Percentiles rank a stretch among this genome's conserved stretches.
Evolutionary conservation across 495 filamentous ascomycete genomes (phyloP).

Genomic region (Lepidopterella palustris): DNA sequence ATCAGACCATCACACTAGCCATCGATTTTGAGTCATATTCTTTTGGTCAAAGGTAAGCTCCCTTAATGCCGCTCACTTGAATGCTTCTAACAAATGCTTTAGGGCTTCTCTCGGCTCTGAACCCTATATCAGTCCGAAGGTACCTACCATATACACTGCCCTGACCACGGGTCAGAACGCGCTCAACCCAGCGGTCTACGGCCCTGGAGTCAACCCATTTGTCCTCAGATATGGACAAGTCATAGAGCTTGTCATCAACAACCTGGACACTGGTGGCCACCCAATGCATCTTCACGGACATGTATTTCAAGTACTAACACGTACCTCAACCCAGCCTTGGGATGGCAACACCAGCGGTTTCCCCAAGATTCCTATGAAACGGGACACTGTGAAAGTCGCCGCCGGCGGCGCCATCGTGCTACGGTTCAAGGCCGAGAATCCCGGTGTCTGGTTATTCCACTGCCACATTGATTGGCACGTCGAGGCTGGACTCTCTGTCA

Average conservation of each 20-base stretch:
- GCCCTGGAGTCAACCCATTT: neutral
- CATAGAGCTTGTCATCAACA: slow-evolving; percentile 2
- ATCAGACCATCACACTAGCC: slow-evolving; percentile 10
- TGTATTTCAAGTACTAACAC: neutral
- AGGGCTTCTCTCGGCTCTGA: neutral
- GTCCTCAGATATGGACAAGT: neutral
- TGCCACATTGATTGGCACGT: slow-evolving; percentile 24
- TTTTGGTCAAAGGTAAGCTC: neutral
- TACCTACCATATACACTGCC: slow-evolving; percentile 3
- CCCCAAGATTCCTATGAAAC: neutral
- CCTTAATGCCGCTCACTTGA: neutral
- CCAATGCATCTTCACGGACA: slow-evolving; percentile 10
- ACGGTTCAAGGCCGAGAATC: slow-evolving; percentile 6
- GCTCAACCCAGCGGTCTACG: neutral
- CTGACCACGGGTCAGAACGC: neutral
- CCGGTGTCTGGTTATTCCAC: slow-evolving; percentile 11
- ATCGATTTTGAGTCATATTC: slow-evolving; percentile 19
- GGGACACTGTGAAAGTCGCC: slow-evolving; percentile 2
- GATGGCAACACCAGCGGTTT: neutral
- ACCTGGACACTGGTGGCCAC: neutral
- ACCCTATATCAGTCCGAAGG: neutral
- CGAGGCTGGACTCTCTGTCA: slow-evolving; percentile 14
- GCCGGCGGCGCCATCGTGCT: neutral
- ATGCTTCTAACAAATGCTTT: neutral
- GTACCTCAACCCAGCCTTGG: neutral